Percentiles rank a stretch among this genome's conserved stretches.
Evolutionary conservation across 2,329 filamentous ascomycete genomes (phyloP).

Genomic region (Cyphellophora attinorum): DNA sequence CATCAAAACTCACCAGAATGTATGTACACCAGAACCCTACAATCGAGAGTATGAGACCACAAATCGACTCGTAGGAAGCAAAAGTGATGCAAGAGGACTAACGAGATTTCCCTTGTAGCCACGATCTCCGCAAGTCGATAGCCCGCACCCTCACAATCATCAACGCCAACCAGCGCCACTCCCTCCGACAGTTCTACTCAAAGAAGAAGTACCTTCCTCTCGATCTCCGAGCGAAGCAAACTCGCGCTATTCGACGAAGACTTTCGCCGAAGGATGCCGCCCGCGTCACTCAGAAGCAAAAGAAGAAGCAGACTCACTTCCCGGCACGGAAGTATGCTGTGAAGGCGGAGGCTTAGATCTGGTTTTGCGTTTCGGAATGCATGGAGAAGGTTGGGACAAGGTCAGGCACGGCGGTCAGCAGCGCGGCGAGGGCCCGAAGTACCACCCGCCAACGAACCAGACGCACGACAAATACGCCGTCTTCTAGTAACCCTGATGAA

Average conservation of each 20-base stretch:
- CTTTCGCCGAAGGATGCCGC: conserved; percentile 85
- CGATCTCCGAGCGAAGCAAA: conserved; percentile 97
- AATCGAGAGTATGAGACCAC: conserved; percentile 4
- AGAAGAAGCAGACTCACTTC: conserved; percentile 94
- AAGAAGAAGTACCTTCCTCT: conserved; percentile 99
- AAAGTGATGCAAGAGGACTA: conserved; percentile 17
- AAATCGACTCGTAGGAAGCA: conserved; percentile 11
- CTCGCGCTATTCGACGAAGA: conserved; percentile 91
- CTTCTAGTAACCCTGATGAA: no score
- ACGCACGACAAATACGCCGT: no score
- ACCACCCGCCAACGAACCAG: no score
- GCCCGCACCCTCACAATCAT: conserved; percentile 98
- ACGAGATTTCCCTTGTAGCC: conserved; percentile 47
- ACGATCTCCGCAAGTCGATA: conserved; percentile 99
- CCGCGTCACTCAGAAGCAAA: conserved; percentile 81
- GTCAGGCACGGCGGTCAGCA: no score
- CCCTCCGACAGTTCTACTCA: conserved; percentile 99
- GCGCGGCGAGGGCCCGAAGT: no score
- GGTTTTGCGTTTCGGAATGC: conserved; percentile 17
- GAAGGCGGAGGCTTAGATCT: conserved; percentile 51
- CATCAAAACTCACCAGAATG: conserved; percentile 97
- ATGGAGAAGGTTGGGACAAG: conserved; percentile 20
- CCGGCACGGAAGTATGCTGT: conserved; percentile 98
- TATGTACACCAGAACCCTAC: conserved; percentile 47
- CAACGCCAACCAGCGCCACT: conserved; percentile 97